These are phyloP conservation scores for Rhizopus delemar DNA, from an alignment of 371 early-diverging fungal genomes.

Conservation along the genomic window DNA sequence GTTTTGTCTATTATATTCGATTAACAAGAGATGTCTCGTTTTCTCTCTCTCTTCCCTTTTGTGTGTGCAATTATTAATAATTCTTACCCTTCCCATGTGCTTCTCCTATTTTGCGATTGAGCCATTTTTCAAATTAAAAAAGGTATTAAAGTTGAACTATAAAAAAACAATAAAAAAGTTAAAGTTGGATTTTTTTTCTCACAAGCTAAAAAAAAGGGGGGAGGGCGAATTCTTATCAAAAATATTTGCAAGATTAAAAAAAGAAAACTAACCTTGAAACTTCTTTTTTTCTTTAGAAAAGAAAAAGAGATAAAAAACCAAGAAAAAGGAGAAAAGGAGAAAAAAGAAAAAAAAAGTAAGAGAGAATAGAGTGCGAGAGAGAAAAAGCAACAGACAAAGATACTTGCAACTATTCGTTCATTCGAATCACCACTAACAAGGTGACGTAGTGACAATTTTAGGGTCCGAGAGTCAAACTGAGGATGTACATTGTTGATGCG, in stretches of 20 bases:
- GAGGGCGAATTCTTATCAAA: background rate
- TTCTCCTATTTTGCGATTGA: slow-evolving; percentile 53
- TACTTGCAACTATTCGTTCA: too few relatives aligned
- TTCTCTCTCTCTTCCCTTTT: background rate
- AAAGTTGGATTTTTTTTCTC: background rate
- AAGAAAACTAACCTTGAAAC: too few relatives aligned
- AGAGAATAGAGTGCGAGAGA: background rate
- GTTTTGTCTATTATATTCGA: slow-evolving; percentile 28
- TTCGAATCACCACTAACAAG: too few relatives aligned
- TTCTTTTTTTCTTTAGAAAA: too few relatives aligned
- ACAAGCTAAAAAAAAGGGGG: background rate
- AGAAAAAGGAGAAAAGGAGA: background rate
- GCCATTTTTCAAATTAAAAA: slow-evolving; percentile 18
- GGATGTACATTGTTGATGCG: too few relatives aligned
- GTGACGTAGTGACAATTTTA: too few relatives aligned
- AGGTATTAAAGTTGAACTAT: background rate
- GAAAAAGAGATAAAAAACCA: too few relatives aligned
- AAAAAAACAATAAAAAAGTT: background rate
- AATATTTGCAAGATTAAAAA: background rate
- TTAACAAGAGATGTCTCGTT: background rate
- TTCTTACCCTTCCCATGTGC: slow-evolving; percentile 50
- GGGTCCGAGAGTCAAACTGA: too few relatives aligned
- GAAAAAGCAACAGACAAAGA: too few relatives aligned
- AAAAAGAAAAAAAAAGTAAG: background rate
- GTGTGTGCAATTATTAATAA: background rate